Percentiles rank a stretch among this genome's conserved stretches.
phyloP scores from a whole-genome alignment of 768 basidiomycete genomes.

The Cytidiella melzeri region DNA sequence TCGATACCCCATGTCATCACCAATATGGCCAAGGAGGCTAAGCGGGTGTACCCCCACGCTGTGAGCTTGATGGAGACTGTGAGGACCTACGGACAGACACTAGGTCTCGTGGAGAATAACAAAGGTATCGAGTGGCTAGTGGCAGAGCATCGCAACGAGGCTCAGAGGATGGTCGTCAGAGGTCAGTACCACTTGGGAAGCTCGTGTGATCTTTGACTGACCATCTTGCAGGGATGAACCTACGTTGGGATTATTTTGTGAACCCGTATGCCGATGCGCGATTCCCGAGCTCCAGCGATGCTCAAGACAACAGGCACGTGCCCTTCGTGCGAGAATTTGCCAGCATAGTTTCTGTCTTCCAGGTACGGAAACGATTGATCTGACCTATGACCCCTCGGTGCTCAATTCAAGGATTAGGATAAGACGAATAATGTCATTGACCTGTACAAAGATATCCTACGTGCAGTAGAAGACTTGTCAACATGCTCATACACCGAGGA shows the following conservation, averaged over 20 bases:
- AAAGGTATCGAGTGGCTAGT: conserved; percentile 92
- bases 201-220: background rate
- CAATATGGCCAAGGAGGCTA: conserved; percentile 98
- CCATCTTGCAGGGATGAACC: conserved; percentile 68
- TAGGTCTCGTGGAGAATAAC: conserved; percentile 86
- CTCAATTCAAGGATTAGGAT: too few relatives aligned
- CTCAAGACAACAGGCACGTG: conserved; percentile 81
- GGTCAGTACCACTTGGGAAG: conserved; percentile 42
- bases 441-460: conserved; percentile 77
- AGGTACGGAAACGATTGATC: conserved; percentile 55
- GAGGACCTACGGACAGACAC: conserved; percentile 93
- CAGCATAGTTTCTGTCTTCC: conserved; percentile 83
- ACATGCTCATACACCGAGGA: conserved; percentile 83
- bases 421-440: conserved; percentile 94
- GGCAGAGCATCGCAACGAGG: conserved; percentile 89
- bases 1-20: conserved; percentile 91
- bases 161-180: conserved; percentile 87
- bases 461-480: conserved; percentile 79
- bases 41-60: conserved; percentile 96
- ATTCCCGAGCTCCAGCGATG: conserved; percentile 68
- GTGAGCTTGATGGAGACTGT: conserved; percentile 99
- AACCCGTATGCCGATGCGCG: conserved; percentile 86
- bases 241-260: conserved; percentile 96
- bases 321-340: conserved; percentile 96
- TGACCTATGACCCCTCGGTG: too few relatives aligned